Base-by-base conservation (phyloP, 2,329 filamentous ascomycete species). In the Microdochium trichocladiopsis region DNA sequence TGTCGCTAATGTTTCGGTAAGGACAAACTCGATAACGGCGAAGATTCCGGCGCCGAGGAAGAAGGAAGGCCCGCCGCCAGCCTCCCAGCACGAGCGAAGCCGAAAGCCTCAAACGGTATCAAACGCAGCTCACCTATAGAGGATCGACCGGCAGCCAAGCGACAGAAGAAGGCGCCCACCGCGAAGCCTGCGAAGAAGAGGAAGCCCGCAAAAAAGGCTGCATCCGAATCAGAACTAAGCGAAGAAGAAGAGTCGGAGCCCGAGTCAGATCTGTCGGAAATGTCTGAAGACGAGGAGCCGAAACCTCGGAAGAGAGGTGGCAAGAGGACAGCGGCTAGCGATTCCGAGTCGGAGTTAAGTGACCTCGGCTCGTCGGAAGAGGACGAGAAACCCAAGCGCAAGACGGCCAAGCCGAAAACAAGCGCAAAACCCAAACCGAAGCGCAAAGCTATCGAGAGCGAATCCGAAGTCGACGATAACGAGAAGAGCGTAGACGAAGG, bases 401-500 rank as follows among this genome's bases (percentile, higher is more conserved):
- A 41, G n/a, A 12, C 36, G 36, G 6, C 36, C 8, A 41, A 41
- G n/a, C 6, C 36, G 36, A 41, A 41, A 18, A 18, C 36, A 16
- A 18, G 8, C 36, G 11, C 41, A 18, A 45, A 22, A 5, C 14
- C 28, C 24, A 25, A 45, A 24, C 14, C 36, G 5, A 53, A 50
- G 22, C 2, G 28, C 3, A 28, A 50, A 51, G 37, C 31, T 25
- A 10, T 1, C 41, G 18, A 45, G 41, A 45, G 41, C 18, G 41
- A 45, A 23, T 25, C 47, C 10, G 25, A 48, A 14, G n/a, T 21
- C 23, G 21, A 14, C 47, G 3, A 80, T 83, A 21, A 14, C 47
- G 3, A 80, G 83, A 21, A 6, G 49, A 75, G 76, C 24, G 82
- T 76, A 62, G 77, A 74, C 58, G 83, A 79, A 57, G 45, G 59